phyloP scores from a whole-genome alignment of 225 moss, liverwort and hornwort species.

The Pseudoscleropodium purum region DNA sequence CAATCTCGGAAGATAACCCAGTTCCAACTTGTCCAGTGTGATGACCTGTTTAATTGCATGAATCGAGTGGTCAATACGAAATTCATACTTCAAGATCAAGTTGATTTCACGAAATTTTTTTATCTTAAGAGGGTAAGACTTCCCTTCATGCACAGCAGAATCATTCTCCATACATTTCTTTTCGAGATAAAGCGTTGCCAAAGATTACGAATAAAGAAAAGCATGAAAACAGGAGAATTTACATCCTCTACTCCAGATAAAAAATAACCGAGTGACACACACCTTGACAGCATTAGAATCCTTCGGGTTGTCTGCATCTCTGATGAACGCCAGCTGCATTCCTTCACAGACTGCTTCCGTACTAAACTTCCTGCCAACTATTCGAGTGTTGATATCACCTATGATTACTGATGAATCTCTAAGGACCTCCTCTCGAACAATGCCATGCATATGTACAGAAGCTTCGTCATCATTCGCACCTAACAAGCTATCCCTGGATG shows the following conservation, averaged over 20 bases:
- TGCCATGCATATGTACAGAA: not conserved
- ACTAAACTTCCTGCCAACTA: slow-evolving; percentile 77
- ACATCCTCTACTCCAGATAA: not conserved
- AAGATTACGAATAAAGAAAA: not conserved
- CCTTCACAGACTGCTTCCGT: slow-evolving; percentile 44
- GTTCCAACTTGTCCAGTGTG: slow-evolving; percentile 23
- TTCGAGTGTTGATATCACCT: slow-evolving; percentile 48
- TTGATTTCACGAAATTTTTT: not conserved
- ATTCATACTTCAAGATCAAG: not conserved
- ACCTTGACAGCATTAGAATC: slow-evolving; percentile 94
- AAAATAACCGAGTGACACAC: not conserved
- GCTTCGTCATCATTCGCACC: slow-evolving; percentile 1
- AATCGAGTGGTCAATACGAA: not conserved
- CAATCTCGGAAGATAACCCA: slow-evolving; percentile 75
- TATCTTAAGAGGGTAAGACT: not conserved
- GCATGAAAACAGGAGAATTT: not conserved
- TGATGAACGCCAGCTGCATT: slow-evolving; percentile 51
- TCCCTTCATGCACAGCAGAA: not conserved
- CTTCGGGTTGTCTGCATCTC: slow-evolving; percentile 69
- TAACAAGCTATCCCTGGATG: not conserved
- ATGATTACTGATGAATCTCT: slow-evolving; percentile 9
- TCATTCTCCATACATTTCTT: not conserved
- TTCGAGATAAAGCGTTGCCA: not conserved
- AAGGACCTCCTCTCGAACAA: not conserved
- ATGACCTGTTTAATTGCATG: slow-evolving; percentile 43